phyloP scores from a whole-genome alignment of 176 grass and related monocot genomes.

The Alloteropsis semialata region DNA sequence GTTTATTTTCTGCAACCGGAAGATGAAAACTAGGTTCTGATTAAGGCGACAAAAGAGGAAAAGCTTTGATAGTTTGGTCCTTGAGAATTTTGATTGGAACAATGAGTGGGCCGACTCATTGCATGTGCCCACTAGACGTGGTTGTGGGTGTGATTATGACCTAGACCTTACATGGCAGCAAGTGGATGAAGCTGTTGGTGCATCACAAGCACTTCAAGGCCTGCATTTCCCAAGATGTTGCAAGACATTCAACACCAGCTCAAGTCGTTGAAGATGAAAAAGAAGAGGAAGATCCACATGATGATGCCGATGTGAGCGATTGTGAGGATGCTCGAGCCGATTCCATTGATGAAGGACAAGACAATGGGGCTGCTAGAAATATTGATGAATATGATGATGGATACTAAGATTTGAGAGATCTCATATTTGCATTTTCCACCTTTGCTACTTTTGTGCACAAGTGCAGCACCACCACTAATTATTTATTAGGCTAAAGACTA shows the following conservation, averaged over 20 bases:
- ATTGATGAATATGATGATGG: neutral
- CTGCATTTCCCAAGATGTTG: neutral
- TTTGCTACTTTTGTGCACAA: neutral
- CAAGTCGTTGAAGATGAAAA: neutral
- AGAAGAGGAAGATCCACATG: conserved; percentile 5
- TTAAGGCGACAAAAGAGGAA: neutral
- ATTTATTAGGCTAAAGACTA: neutral
- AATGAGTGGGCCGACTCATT: neutral
- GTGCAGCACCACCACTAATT: neutral
- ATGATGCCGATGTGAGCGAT: neutral
- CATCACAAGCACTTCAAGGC: neutral
- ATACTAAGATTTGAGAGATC: neutral
- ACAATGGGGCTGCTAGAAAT: neutral
- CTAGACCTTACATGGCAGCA: neutral
- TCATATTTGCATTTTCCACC: neutral
- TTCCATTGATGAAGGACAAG: neutral
- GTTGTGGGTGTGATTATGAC: neutral
- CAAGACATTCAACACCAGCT: neutral
- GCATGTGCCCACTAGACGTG: neutral
- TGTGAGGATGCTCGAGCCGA: neutral
- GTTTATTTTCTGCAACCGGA: neutral
- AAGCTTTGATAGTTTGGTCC: neutral
- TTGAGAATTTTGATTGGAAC: neutral
- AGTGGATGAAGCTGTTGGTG: neutral
- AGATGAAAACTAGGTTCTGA: neutral